phyloP scores from a whole-genome alignment of 2,329 filamentous ascomycete genomes.

The Pseudonectria buxi region DNA sequence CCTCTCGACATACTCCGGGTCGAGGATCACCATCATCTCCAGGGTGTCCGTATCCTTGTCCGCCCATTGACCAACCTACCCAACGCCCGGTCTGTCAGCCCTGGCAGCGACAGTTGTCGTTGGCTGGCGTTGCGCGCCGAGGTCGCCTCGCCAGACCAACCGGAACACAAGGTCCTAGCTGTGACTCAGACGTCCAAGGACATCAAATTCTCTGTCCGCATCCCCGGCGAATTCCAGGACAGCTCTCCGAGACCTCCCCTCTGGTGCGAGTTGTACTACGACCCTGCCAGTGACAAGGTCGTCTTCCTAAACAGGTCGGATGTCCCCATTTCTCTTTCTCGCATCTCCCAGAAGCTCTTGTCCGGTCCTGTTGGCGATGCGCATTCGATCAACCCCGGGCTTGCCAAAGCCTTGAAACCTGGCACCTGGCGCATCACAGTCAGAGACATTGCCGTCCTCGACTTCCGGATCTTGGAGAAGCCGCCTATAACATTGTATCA shows the following conservation, averaged over 20 bases:
- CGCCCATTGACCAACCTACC: constrained; percentile 46
- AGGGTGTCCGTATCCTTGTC: constrained; percentile 52
- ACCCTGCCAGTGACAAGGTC: constrained; percentile 51
- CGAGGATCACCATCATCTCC: constrained; percentile 45
- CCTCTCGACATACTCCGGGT: constrained; percentile 47
- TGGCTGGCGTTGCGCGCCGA: constrained; percentile 52
- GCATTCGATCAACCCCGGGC: constrained; percentile 38
- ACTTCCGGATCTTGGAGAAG: constrained; percentile 53
- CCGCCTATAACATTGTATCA: constrained; percentile 37
- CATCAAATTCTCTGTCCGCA: constrained; percentile 53
- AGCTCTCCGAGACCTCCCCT: constrained; percentile 39
- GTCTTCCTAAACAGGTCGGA: constrained; percentile 51
- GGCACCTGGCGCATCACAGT: constrained; percentile 53
- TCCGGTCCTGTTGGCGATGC: constrained; percentile 35
- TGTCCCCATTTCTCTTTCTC: constrained; percentile 43
- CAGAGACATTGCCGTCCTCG: constrained; percentile 42
- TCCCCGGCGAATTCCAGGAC: constrained; percentile 42
- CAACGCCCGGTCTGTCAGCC: constrained; percentile 47
- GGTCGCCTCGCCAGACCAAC: constrained; percentile 43
- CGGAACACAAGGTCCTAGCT: constrained; percentile 51
- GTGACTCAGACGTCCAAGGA: constrained; percentile 54
- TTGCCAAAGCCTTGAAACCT: constrained; percentile 41
- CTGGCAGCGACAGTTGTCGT: constrained; percentile 49
- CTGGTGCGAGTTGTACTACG: constrained; percentile 56
- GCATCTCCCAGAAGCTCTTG: constrained; percentile 34